Evolutionary conservation across 768 basidiomycete species (phyloP).

Genomic region (Termitomyces sp.): DNA sequence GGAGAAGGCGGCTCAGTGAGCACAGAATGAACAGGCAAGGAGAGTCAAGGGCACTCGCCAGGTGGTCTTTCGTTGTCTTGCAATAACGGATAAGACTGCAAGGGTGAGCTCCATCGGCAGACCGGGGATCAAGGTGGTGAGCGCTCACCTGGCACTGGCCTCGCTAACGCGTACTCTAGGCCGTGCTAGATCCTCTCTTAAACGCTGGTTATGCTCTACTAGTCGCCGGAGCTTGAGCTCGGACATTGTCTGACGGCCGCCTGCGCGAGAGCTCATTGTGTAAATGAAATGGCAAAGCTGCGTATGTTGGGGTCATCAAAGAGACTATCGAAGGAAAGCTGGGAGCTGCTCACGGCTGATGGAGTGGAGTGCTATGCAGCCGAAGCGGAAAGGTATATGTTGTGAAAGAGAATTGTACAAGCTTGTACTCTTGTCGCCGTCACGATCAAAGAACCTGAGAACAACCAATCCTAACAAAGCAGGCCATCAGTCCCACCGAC

Average conservation of each 20-base stretch:
- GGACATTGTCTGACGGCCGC: conserved; percentile 86
- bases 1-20: conserved; percentile 10
- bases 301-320: neutral
- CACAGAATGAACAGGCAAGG: neutral
- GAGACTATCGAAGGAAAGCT: neutral
- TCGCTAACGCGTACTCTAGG: conserved; percentile 90
- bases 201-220: conserved; percentile 89
- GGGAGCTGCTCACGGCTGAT: neutral
- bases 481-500: conserved; percentile 10
- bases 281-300: conserved; percentile 11
- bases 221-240: conserved; percentile 94
- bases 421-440: conserved; percentile 12
- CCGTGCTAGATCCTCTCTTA: conserved; percentile 85
- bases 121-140: neutral
- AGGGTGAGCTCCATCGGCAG: conserved; percentile 1
- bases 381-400: conserved; percentile 2
- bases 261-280: conserved; percentile 52
- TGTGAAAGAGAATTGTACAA: conserved; percentile 11
- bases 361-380: neutral
- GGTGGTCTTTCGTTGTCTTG: conserved; percentile 88
- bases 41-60: conserved; percentile 22
- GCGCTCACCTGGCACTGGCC: conserved; percentile 76
- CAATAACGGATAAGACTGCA: conserved; percentile 88
- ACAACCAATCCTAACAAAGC: conserved; percentile 13
- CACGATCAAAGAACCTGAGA: conserved; percentile 14